Conservation (phyloP, 768 basidiomycete species). For the Coprinopsis marcescibilis region DNA sequence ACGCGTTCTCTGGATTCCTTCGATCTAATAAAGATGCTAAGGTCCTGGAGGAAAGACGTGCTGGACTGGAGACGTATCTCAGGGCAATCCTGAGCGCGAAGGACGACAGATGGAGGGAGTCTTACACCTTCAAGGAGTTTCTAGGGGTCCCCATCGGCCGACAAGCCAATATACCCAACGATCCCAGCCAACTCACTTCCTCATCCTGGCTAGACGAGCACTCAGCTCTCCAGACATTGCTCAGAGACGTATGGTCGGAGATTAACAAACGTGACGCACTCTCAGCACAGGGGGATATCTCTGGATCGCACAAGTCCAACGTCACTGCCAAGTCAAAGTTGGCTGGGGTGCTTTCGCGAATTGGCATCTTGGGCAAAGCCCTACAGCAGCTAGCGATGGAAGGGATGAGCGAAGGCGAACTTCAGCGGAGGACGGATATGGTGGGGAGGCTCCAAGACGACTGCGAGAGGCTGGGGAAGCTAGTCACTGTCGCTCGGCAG, state of each 20-base stretch:
- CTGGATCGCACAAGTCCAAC: conserved; percentile 70
- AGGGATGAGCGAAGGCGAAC: conserved; percentile 89
- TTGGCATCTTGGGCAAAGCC: conserved; percentile 65
- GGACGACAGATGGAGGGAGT: conserved; percentile 79
- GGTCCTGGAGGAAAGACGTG: conserved; percentile 70
- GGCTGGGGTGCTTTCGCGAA: conserved; percentile 68
- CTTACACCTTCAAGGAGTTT: conserved; percentile 78
- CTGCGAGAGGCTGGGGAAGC: conserved; percentile 80
- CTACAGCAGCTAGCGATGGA: conserved; percentile 56
- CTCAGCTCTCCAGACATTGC: conserved; percentile 62
- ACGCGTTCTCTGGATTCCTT: conserved; percentile 56
- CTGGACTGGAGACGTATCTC: conserved; percentile 77
- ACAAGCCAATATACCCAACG: conserved; percentile 30
- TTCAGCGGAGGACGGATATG: conserved; percentile 85
- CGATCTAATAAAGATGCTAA: conserved; percentile 52
- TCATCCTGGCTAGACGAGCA: conserved; percentile 91
- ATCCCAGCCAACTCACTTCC: conserved; percentile 54
- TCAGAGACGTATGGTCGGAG: conserved; percentile 79
- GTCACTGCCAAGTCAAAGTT: conserved; percentile 84
- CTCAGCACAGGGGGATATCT: conserved; percentile 65
- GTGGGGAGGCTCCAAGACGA: conserved; percentile 85
- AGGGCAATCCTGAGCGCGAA: conserved; percentile 79
- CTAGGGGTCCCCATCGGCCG: conserved; percentile 73
- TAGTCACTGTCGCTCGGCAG: conserved; percentile 73
- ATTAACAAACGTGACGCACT: conserved; percentile 86